Evolutionary conservation across 2,329 filamentous ascomycete genomes (phyloP), one percentile per base, ranked within the genome.

Genomic region (Geosmithia flava): DNA sequence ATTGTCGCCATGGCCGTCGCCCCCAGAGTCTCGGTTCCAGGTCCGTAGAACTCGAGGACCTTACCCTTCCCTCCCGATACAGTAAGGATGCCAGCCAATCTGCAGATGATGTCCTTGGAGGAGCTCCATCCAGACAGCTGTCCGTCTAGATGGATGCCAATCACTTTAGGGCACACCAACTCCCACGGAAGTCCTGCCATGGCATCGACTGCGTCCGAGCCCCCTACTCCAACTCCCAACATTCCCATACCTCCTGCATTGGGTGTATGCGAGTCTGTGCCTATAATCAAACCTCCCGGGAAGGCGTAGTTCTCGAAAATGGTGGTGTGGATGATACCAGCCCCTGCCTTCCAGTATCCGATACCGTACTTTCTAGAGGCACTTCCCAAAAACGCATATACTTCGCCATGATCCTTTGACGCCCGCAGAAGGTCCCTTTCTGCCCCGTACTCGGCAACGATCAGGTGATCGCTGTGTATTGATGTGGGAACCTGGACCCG

Each of bases 181-280:
- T 66, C 64, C 62, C 62, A 65, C 2, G 61, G 60, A 55, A 66
- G 11, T 51, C 52, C 45, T 57, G 51, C 52, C 53, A 59, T 55
- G 67, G 57, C 15, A 61, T 72, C 74, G 63, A 76, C 54, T 65
- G 68, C 54, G 71, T 73, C 23, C 62, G 60, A 20, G 64, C 73
- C 10, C 62, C 72, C 55, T 70, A 76, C 62, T 0, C 64, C 63
- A 7, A 66, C 58, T 2, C 60, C 63, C 7, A 63, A 42, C 58
- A 65, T 64, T 2, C 57, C 59, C 56, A 65, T 57, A 0, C 62
- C 62, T 1, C 59, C 63, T 3, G 61, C 61, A 42, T 65, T 65
- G 3, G 63, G 63, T 2, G 62, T 65, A 46, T 65, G 61, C 1
- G 63, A 66, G 46, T 66, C 62, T 2, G 62, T 65, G 0, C 62